These are phyloP conservation scores for Aspergillus uvarum DNA, from an alignment of 2,329 filamentous ascomycete genomes.

Conservation along the genomic window DNA sequence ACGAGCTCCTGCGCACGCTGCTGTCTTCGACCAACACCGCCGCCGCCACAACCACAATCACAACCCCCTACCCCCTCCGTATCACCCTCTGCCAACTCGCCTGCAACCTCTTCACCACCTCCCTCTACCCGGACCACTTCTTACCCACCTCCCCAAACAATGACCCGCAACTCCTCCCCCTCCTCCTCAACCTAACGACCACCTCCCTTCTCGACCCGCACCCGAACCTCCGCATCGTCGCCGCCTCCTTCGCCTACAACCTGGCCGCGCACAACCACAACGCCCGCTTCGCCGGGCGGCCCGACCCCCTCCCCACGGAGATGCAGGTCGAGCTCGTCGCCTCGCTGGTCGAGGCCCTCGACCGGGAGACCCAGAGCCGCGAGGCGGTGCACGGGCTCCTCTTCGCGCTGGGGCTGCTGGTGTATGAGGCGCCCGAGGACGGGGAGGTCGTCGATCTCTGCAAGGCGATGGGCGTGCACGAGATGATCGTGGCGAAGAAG, in stretches of 20 bases:
- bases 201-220: conserved; percentile 75
- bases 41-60: conserved; percentile 36
- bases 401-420: conserved; percentile 71
- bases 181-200: conserved; percentile 69
- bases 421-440: conserved; percentile 67
- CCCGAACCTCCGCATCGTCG: conserved; percentile 76
- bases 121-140: conserved; percentile 71
- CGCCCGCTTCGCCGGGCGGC: conserved; percentile 57
- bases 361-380: conserved; percentile 49
- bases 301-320: conserved; percentile 62
- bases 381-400: conserved; percentile 78
- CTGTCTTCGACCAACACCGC: conserved; percentile 44
- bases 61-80: conserved; percentile 74
- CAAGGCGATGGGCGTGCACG: conserved; percentile 70
- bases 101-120: conserved; percentile 80
- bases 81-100: conserved; percentile 77
- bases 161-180: conserved; percentile 51
- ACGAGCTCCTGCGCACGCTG: conserved; percentile 63
- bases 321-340: conserved; percentile 81
- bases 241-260: conserved; percentile 82
- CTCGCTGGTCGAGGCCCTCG: conserved; percentile 73
- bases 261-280: conserved; percentile 70
- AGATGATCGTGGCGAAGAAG: conserved; percentile 56
- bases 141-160: conserved; percentile 60
- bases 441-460: conserved; percentile 81